Evolutionary conservation across 257 asterid species (phyloP), one percentile per base, ranked within the genome.

Genomic region (Apocynum venetum): DNA sequence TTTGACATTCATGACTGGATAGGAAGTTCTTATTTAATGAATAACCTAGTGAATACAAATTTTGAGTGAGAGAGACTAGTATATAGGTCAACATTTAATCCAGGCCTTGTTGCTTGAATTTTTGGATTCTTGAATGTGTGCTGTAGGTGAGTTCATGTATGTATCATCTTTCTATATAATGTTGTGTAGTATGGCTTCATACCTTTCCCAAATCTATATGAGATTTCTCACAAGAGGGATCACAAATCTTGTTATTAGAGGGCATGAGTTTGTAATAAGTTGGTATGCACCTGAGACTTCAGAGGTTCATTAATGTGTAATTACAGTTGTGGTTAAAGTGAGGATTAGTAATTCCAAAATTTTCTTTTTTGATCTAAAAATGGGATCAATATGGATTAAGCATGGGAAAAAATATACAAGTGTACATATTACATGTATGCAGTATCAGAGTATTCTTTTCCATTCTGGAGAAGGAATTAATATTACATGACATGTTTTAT

Each of bases 201-300:
- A 31, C 4, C 25, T 56, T 56, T 56, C 9, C 9, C 8, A 3
- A 19, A 4, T 17, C 31, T 56, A 25, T 17, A 56, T 56, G 63
- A 35, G 65, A 59, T 25, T 59, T n/a, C 65, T 59, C 38, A 59
- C 65, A 59, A 25, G 68, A 61, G 68, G 68, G 68, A 61, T 8
- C 41, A 25, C 5, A 9, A 1, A 9, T 8, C 7, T 31, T 61
- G 6, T 61, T 41, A 61, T 61, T 10, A 61, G 67, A 59, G 38
- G 36, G 68, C 31, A 25, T 25, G 31, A 35, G 11, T 31, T 4
- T 61, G 5, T 25, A 25, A 61, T 35, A 31, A 9, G 68, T 61
- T 14, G 35, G 68, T 10, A 31, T 31, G 68, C 15, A 31, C 68
- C 65, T 61, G 68, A 10, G 43, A 61, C 43, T 61, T 61, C 11